phyloP scores from a whole-genome alignment of 1,284 basidiomycete species.

The Fomes fomentarius region DNA sequence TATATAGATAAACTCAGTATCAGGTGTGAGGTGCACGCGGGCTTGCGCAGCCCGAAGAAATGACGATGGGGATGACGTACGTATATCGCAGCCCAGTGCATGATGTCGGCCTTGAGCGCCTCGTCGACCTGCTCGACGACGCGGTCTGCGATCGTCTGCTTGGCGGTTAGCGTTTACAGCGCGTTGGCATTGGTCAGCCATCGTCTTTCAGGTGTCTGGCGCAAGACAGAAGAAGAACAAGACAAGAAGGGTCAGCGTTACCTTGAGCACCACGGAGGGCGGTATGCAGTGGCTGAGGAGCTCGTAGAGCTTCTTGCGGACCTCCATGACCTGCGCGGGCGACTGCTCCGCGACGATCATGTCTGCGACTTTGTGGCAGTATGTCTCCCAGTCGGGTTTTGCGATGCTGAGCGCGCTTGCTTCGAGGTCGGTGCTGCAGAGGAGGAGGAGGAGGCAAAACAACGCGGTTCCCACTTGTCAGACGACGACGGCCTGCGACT shows the following conservation, averaged over 20 bases:
- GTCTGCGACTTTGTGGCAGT: constrained; percentile 93
- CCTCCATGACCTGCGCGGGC: constrained; percentile 90
- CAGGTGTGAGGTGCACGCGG: not conserved
- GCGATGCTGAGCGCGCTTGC: constrained; percentile 79
- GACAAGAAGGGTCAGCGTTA: constrained; percentile 31
- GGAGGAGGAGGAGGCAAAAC: not conserved
- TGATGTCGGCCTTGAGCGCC: constrained; percentile 84
- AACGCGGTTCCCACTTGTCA: not conserved
- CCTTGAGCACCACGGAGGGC: constrained; percentile 90
- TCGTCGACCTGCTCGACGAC: constrained; percentile 90
- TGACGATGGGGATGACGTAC: constrained; percentile 48
- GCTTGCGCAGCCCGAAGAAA: not conserved
- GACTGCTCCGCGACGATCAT: constrained; percentile 91
- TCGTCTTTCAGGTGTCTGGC: too few relatives aligned
- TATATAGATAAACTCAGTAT: constrained; percentile 34
- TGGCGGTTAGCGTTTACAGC: too few relatives aligned
- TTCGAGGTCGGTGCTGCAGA: constrained; percentile 61
- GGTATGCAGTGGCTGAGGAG: constrained; percentile 97
- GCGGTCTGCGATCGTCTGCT: constrained; percentile 84
- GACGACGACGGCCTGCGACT: not conserved
- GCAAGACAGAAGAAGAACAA: too few relatives aligned
- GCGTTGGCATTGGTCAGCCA: too few relatives aligned
- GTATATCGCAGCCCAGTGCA: constrained; percentile 97
- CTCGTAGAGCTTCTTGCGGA: constrained; percentile 94
- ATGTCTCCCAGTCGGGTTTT: constrained; percentile 99